Evolutionary conservation across 257 asterid genomes (phyloP).

Genomic region (Striga asiatica): DNA sequence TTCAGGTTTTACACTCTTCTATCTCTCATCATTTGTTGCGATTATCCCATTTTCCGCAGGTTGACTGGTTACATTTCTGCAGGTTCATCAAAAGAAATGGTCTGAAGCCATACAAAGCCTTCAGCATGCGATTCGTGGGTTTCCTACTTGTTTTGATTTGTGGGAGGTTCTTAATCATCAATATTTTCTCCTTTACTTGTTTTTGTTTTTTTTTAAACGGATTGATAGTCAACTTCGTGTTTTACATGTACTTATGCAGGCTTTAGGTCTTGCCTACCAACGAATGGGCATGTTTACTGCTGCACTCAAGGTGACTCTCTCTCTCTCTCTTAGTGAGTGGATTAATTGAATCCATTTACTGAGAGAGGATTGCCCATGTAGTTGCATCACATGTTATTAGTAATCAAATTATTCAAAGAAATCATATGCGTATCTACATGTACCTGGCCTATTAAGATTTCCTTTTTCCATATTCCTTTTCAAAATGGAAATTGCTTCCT

Average conservation of each 20-base stretch:
- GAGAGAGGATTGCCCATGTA: too few relatives aligned
- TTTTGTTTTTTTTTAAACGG: not conserved
- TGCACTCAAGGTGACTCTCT: constrained; percentile 67
- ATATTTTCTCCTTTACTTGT: constrained; percentile 1
- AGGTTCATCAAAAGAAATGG: constrained; percentile 84
- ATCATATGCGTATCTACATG: constrained; percentile 10
- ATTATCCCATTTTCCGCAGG: not conserved
- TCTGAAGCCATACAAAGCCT: constrained; percentile 86
- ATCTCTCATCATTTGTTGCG: not conserved
- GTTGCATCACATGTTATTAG: not conserved
- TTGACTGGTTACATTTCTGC: constrained; percentile 13
- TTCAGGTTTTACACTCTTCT: constrained; percentile 42
- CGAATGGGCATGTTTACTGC: constrained; percentile 97
- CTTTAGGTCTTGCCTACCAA: constrained; percentile 87
- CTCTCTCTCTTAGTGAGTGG: not conserved
- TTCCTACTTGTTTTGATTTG: constrained; percentile 72
- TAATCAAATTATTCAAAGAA: not conserved
- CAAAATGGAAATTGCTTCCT: constrained; percentile 1
- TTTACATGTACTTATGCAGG: constrained; percentile 35
- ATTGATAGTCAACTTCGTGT: not conserved
- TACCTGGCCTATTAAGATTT: not conserved
- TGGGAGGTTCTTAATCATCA: constrained; percentile 65
- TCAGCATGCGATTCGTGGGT: constrained; percentile 92
- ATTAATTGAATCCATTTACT: too few relatives aligned
- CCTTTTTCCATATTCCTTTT: not conserved